phyloP scores from a whole-genome alignment of 441 rosid genomes.

The Gossypium lobatum region DNA sequence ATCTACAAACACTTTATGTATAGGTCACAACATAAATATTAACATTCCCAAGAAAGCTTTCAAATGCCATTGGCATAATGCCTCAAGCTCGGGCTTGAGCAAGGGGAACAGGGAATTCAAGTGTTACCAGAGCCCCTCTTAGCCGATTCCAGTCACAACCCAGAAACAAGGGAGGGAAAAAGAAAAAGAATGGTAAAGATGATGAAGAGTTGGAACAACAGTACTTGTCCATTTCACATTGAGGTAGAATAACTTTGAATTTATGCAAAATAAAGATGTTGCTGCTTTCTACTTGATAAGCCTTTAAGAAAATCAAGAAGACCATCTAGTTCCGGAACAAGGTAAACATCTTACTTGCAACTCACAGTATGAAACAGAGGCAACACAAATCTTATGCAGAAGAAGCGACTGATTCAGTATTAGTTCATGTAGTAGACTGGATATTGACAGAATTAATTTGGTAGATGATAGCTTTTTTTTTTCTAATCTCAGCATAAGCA shows the following conservation, averaged over 20 bases:
- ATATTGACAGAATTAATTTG: slow-evolving; percentile 3
- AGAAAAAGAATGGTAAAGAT: background rate
- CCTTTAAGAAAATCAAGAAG: background rate
- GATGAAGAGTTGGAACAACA: background rate
- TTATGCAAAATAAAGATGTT: background rate
- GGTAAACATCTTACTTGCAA: background rate
- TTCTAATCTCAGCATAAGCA: background rate
- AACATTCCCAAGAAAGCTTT: background rate
- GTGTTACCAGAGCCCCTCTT: background rate
- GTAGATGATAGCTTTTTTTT: background rate
- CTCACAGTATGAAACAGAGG: background rate
- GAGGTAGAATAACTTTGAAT: background rate
- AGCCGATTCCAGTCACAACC: background rate
- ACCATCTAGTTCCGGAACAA: background rate
- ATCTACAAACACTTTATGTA: background rate
- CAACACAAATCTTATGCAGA: background rate
- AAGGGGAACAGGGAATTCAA: background rate
- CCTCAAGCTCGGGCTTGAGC: background rate
- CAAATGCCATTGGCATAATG: background rate
- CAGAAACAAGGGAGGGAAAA: background rate
- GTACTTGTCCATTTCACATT: background rate
- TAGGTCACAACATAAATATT: background rate
- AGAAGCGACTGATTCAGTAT: background rate
- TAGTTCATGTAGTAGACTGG: background rate
- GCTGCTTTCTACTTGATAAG: background rate